phyloP scores from a whole-genome alignment of 169 alveolate genomes.

The Besnoitia besnoiti region DNA sequence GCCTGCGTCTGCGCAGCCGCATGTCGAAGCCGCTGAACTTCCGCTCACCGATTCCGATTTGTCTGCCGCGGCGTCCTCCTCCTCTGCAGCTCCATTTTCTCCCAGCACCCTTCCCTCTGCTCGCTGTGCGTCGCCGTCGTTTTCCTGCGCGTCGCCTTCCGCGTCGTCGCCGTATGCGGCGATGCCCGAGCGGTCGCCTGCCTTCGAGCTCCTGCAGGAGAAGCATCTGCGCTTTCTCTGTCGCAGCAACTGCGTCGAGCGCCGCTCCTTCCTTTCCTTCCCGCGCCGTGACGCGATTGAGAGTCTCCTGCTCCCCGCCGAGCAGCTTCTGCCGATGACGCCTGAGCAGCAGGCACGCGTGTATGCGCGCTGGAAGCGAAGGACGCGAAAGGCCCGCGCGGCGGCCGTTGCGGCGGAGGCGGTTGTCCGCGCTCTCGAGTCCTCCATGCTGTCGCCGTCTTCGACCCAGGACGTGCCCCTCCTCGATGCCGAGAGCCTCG shows the following conservation, averaged over 20 bases:
- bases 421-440: not conserved
- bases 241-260: constrained; percentile 69
- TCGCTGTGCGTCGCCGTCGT: not conserved
- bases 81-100: not conserved
- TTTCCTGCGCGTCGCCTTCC: not conserved
- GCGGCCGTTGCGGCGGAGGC: constrained; percentile 30
- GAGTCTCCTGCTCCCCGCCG: constrained; percentile 68
- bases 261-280: constrained; percentile 55
- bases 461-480: too few relatives aligned
- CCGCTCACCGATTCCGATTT: not conserved
- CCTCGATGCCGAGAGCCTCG: too few relatives aligned
- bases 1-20: not conserved
- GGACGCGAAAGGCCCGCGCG: not conserved
- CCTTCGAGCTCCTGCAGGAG: constrained; percentile 53
- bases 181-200: constrained; percentile 29
- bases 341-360: constrained; percentile 63
- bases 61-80: not conserved
- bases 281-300: constrained; percentile 60
- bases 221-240: constrained; percentile 74
- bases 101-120: not conserved
- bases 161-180: not conserved
- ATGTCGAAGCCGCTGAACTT: not conserved
- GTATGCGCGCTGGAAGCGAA: not conserved
- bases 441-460: too few relatives aligned
- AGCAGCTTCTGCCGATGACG: constrained; percentile 72